Conservation (phyloP, 345 rosid species). For the Sonneratia caseolaris region DNA sequence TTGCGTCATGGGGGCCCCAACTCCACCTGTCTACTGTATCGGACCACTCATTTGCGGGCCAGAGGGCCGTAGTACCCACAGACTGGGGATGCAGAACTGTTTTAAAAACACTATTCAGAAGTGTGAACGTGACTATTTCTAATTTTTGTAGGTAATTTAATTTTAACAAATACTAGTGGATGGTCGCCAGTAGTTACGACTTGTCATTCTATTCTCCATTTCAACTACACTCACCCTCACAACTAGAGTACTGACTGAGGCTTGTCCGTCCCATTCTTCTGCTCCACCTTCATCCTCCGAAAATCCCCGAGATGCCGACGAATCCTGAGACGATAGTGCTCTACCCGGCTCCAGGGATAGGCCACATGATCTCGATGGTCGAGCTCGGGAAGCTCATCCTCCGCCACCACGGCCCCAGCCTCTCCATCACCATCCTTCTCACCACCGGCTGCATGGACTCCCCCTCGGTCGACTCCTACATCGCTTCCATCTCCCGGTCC, state of each 20-base stretch:
- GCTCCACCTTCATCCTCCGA: too few species aligned
- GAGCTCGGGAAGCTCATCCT: slow-evolving; percentile 17
- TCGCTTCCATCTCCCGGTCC: slow-evolving; percentile 6
- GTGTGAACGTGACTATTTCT: too few species aligned
- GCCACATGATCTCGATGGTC: slow-evolving; percentile 13
- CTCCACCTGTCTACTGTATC: slow-evolving; percentile 12
- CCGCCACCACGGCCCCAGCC: not conserved
- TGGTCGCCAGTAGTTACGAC: too few species aligned
- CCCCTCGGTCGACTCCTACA: slow-evolving; percentile 7
- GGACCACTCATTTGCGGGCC: slow-evolving; percentile 6
- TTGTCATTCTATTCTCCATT: too few species aligned
- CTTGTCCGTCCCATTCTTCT: not conserved
- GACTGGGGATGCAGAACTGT: too few species aligned
- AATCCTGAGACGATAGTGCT: slow-evolving; percentile 7
- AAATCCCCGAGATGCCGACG: not conserved
- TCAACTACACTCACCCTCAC: too few species aligned
- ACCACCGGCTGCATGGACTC: not conserved
- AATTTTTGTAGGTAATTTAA: too few species aligned
- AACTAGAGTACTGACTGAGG: too few species aligned
- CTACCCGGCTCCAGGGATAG: slow-evolving; percentile 12
- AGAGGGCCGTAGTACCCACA: not conserved
- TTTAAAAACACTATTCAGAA: too few species aligned
- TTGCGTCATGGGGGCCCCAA: not conserved
- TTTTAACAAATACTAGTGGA: too few species aligned
- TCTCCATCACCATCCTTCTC: slow-evolving; percentile 13